Evolutionary conservation across 2,329 filamentous ascomycete species (phyloP), one percentile per base, ranked within the genome.

Genomic region (Pleoardoris graminearum): DNA sequence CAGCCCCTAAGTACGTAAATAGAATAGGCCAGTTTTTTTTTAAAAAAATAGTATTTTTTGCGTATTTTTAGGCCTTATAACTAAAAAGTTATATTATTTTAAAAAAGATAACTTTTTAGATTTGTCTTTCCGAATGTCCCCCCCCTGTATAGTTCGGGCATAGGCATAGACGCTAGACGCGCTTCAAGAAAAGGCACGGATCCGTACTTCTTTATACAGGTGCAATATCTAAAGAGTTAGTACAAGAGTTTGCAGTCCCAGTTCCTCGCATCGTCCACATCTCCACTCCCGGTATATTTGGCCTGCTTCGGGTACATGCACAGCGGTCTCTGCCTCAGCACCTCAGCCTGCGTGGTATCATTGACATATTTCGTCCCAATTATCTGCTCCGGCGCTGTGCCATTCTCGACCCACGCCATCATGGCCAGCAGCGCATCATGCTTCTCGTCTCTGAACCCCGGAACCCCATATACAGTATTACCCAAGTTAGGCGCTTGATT

Each of bases 351-450:
- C 8, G 39, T 53, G 11, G 48, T 60, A 10, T 70, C 69, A 22
- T 70, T 56, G 6, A 55, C 58, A 41, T 62, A 69, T 54, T 68
- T 70, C 0, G 66, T 69, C 4, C 54, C 69, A 17, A 66, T 57
- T n/a, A 72, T 56, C 23, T 67, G 61, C 2, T 77, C 73, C 0
- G 79, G 78, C 0, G 72, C 75, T 3, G 59, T 51, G 3, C 63
- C 69, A 12, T 70, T 50, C 48, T 71, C 78, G 3, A 79, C 77
- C 77, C 77, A 79, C 4, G 66, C 66, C 33, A 79, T 75, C 25
- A 82, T 68, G 0, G 78, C 75, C 8, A 76, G 64, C 27, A 82
- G 58, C 0, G 77, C 72, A 29, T 81, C 81, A 14, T 75, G 65
- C n/a, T 76, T 59, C 0, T 72, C 66, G 22, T 78, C 69, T 23